These are phyloP conservation scores for Clarireedia paspali DNA, from an alignment of 2,329 filamentous ascomycete species.

Conservation along the genomic window DNA sequence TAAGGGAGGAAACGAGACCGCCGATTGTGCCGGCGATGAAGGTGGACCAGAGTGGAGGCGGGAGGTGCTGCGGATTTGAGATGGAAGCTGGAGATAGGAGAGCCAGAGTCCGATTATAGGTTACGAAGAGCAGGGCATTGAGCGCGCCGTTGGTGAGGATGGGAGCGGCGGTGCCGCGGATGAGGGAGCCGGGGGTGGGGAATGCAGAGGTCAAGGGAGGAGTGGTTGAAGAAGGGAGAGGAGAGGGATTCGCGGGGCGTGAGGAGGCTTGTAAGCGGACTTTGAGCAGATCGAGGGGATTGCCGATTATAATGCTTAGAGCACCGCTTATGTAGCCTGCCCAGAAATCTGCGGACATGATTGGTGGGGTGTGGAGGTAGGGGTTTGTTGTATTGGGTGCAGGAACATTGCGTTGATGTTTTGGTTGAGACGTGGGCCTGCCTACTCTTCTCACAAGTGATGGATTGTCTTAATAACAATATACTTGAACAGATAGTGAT, in stretches of 20 bases:
- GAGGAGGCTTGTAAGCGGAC: constrained; percentile 65
- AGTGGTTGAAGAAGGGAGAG: constrained; percentile 8
- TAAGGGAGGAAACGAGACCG: constrained; percentile 75
- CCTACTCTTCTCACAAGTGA: too few relatives aligned
- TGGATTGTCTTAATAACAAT: too few relatives aligned
- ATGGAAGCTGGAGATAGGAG: constrained; percentile 39
- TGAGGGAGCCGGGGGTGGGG: constrained; percentile 33
- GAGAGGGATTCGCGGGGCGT: constrained; percentile 2
- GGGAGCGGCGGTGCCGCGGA: constrained; percentile 70
- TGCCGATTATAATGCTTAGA: constrained; percentile 79
- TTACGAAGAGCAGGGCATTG: constrained; percentile 82
- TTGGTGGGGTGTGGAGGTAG: neutral
- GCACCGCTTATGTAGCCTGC: constrained; percentile 85
- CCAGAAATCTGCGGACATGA: constrained; percentile 69
- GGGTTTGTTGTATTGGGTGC: neutral
- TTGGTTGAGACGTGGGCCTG: too few relatives aligned
- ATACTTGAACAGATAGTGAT: too few relatives aligned
- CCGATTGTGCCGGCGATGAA: constrained; percentile 76
- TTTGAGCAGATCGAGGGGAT: constrained; percentile 75
- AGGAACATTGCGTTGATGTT: too few relatives aligned
- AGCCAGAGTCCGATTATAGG: constrained; percentile 77
- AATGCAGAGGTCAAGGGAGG: constrained; percentile 29
- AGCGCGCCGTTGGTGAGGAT: constrained; percentile 85
- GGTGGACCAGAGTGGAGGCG: constrained; percentile 51
- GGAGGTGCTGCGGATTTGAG: constrained; percentile 13